These are phyloP conservation scores for Kuraishia floccosa DNA, from an alignment of 805 yeast genomes.

Conservation along the genomic window DNA sequence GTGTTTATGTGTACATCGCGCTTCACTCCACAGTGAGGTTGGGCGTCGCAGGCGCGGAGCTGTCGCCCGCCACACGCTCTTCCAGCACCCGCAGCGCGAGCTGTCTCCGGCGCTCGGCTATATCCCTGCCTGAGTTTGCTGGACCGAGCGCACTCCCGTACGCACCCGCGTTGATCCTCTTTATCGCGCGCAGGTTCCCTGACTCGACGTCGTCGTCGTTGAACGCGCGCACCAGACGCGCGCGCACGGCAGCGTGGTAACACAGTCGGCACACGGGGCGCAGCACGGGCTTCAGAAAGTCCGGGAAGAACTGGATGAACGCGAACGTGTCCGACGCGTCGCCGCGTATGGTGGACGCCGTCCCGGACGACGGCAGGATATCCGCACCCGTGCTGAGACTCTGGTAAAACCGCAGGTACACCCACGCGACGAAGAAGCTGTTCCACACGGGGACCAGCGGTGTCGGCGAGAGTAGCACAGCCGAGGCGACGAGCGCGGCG, in stretches of 20 bases:
- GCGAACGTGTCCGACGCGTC: slow-evolving; percentile 89
- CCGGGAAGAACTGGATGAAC: slow-evolving; percentile 78
- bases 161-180: slow-evolving; percentile 31
- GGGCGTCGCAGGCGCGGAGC: too few species aligned
- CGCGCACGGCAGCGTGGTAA: slow-evolving; percentile 24
- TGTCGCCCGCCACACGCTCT: slow-evolving; percentile 34
- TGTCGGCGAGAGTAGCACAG: slow-evolving; percentile 20
- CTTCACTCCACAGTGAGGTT: too few species aligned
- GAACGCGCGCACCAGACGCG: slow-evolving; percentile 49
- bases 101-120: slow-evolving; percentile 69
- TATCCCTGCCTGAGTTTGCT: slow-evolving; percentile 28
- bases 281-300: slow-evolving; percentile 36
- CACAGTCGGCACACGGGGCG: slow-evolving; percentile 34
- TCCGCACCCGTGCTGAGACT: slow-evolving; percentile 20
- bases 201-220: slow-evolving; percentile 61
- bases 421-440: slow-evolving; percentile 63
- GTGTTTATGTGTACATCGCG: too few species aligned
- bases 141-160: slow-evolving; percentile 11
- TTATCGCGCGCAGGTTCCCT: slow-evolving; percentile 60
- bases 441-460: slow-evolving; percentile 45
- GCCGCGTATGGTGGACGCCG: slow-evolving; percentile 41
- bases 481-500: slow-evolving; percentile 16
- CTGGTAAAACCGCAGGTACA: slow-evolving; percentile 71
- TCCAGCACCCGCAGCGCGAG: slow-evolving; percentile 67
- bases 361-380: slow-evolving; percentile 36